A percentile compares a stretch with the other conserved stretches of the same genome.
Conservation (phyloP, 192 early-diverging fungal species). For the Allomyces arbusculus region DNA sequence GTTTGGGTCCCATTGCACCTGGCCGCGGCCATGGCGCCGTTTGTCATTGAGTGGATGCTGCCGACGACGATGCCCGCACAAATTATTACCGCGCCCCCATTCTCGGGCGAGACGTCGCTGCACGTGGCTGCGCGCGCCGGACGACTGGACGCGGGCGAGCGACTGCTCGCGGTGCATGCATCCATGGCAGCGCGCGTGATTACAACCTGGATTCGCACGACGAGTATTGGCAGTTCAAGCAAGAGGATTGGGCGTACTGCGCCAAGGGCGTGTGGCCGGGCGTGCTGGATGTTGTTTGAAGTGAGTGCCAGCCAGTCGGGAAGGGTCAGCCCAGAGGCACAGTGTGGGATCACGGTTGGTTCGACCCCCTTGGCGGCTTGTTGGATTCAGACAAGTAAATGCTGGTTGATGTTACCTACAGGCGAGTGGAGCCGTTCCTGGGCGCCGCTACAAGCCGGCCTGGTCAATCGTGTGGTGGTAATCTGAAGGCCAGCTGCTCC, state of each 20-base stretch:
- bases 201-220: constrained; percentile 49
- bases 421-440: too few relatives aligned
- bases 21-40: constrained; percentile 7
- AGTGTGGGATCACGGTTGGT: too few relatives aligned
- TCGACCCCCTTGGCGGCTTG: too few relatives aligned
- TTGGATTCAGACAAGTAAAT: too few relatives aligned
- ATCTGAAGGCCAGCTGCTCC: too few relatives aligned
- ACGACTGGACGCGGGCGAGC: constrained; percentile 9
- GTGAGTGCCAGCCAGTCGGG: neutral
- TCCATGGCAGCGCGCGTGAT: constrained; percentile 19
- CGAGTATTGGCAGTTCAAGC: constrained; percentile 35
- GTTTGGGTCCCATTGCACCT: constrained; percentile 17
- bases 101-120: constrained; percentile 13
- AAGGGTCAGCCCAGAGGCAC: too few relatives aligned
- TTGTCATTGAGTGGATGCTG: constrained; percentile 1
- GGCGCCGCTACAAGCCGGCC: too few relatives aligned
- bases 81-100: constrained; percentile 6
- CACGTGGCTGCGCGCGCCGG: constrained; percentile 13
- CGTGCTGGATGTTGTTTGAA: neutral
- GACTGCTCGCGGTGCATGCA: constrained; percentile 11
- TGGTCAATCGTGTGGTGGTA: too few relatives aligned
- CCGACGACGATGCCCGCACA: neutral
- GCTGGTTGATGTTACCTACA: too few relatives aligned
- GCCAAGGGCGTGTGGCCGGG: constrained; percentile 14
- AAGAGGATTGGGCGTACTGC: constrained; percentile 48